Conservation (phyloP, 352 stramenopile species). For the Globisporangium cederbergense region DNA sequence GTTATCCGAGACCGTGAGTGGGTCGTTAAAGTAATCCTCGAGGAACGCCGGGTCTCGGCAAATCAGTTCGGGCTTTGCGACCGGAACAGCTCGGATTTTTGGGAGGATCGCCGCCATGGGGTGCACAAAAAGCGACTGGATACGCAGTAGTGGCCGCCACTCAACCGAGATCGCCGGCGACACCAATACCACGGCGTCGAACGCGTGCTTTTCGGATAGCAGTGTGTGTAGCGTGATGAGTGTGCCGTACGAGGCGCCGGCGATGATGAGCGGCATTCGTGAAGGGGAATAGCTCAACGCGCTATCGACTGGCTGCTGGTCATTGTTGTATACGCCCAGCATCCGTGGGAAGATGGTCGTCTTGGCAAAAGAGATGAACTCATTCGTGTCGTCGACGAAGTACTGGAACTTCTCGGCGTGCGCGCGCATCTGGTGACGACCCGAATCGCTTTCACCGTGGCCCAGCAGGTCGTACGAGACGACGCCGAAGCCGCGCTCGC, state of each 20-base stretch:
- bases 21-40: constrained; percentile 16
- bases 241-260: neutral
- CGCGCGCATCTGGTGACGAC: constrained; percentile 2
- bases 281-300: too few relatives aligned
- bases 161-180: constrained; percentile 6
- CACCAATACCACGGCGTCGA: constrained; percentile 1
- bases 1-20: constrained; percentile 17
- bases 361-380: constrained; percentile 16
- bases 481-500: constrained; percentile 14
- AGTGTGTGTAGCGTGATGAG: constrained; percentile 8
- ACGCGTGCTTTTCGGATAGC: constrained; percentile 8
- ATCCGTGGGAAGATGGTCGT: neutral
- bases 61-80: constrained; percentile 24
- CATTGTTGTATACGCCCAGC: too few relatives aligned
- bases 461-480: constrained; percentile 17
- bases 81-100: constrained; percentile 22
- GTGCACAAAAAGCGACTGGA: constrained; percentile 5
- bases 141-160: constrained; percentile 5
- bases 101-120: constrained; percentile 21
- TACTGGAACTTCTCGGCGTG: constrained; percentile 13
- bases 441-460: constrained; percentile 18
- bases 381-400: constrained; percentile 21
- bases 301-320: too few relatives aligned
- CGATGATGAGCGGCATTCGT: constrained; percentile 6
- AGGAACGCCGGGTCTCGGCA: constrained; percentile 24